Evolutionary conservation across 169 alveolate species (phyloP).

Genomic region (Eimeria zaria): DNA sequence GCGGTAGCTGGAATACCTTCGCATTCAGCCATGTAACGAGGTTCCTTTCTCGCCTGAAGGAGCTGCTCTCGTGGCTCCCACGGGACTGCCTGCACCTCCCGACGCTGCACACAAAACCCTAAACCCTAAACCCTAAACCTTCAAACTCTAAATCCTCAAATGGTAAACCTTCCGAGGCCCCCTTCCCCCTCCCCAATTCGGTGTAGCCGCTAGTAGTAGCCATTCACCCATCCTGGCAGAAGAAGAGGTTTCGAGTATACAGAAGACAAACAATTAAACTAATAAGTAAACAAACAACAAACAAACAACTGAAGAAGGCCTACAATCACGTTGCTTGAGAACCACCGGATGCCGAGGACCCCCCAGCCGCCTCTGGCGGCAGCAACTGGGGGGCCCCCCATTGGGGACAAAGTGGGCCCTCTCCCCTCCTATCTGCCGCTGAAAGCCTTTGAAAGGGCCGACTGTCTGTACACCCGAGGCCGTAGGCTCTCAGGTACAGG

Average conservation of each 20-base stretch:
- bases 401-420: background rate
- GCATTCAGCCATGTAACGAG: constrained; percentile 91
- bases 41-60: constrained; percentile 88
- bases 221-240: background rate
- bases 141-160: constrained; percentile 56
- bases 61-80: constrained; percentile 91
- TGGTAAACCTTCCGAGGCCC: background rate
- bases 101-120: constrained; percentile 85
- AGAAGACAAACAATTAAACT: too few species aligned
- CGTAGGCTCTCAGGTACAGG: background rate
- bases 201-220: background rate
- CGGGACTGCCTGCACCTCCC: constrained; percentile 92
- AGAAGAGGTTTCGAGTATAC: too few species aligned
- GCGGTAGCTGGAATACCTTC: background rate
- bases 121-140: constrained; percentile 42
- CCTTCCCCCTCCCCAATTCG: background rate
- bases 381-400: constrained; percentile 17
- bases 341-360: background rate
- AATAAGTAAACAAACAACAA: background rate
- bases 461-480: background rate
- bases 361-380: background rate
- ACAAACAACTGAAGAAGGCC: background rate
- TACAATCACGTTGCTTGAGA: constrained; percentile 23
- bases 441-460: background rate
- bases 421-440: background rate